These are phyloP conservation scores for Earliella scabrosa DNA, from an alignment of 1,284 basidiomycete species.

Conservation along the genomic window DNA sequence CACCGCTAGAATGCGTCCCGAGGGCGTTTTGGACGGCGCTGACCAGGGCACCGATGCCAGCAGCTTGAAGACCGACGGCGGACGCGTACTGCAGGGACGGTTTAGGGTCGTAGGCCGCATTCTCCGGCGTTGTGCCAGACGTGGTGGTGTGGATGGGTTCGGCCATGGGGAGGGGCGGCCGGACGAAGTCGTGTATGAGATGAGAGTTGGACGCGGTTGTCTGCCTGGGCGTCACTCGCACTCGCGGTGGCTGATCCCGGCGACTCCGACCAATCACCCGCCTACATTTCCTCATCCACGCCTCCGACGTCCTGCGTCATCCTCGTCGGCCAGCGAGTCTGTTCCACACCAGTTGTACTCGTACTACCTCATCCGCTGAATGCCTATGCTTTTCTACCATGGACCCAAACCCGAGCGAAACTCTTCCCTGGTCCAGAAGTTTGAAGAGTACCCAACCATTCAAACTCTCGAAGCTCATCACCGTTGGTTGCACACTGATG, in stretches of 20 bases:
- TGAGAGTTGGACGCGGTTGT: conserved; percentile 22
- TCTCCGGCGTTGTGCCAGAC: conserved; percentile 8
- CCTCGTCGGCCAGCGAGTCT: too few relatives aligned
- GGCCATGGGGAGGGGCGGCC: conserved; percentile 30
- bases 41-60: conserved; percentile 77
- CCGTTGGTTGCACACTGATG: conserved; percentile 29
- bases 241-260: conserved; percentile 15
- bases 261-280: conserved; percentile 17
- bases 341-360: too few relatives aligned
- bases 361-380: too few relatives aligned
- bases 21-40: conserved; percentile 88
- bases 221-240: conserved; percentile 17
- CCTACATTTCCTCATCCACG: conserved; percentile 17
- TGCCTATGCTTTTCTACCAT: neutral
- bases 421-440: conserved; percentile 7
- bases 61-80: conserved; percentile 69
- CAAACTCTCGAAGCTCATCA: conserved; percentile 37
- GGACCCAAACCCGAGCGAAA: neutral
- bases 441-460: conserved; percentile 38
- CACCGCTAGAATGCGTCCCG: conserved; percentile 80
- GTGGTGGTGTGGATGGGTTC: conserved; percentile 24
- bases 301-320: neutral
- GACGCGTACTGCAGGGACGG: conserved; percentile 63
- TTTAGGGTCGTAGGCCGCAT: conserved; percentile 56
- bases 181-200: conserved; percentile 20